phyloP scores from a whole-genome alignment of 805 yeast genomes.

The Monosporozyma unispora region DNA sequence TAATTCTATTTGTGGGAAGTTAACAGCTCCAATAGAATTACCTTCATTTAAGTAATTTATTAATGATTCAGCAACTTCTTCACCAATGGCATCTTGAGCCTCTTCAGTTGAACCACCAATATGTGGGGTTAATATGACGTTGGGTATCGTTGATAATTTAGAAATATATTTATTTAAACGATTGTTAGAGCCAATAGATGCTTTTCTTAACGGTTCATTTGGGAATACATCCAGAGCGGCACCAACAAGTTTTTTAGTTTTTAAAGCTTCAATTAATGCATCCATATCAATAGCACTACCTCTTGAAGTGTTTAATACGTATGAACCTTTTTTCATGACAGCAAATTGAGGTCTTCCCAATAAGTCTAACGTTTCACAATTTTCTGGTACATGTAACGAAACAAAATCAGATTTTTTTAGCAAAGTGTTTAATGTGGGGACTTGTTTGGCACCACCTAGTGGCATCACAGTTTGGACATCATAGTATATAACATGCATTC shows the following conservation, averaged over 20 bases:
- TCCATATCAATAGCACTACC: constrained; percentile 97
- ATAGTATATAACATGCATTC: constrained; percentile 91
- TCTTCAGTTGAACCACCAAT: constrained; percentile 99
- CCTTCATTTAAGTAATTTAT: constrained; percentile 94
- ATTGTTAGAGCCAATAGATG: constrained; percentile 65
- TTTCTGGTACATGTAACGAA: constrained; percentile 89
- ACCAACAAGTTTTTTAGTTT: constrained; percentile 90
- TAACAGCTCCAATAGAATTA: constrained; percentile 86
- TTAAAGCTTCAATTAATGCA: constrained; percentile 83
- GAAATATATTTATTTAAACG: constrained; percentile 74
- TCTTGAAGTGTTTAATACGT: constrained; percentile 90
- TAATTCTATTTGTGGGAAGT: constrained; percentile 95
- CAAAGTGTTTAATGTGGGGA: constrained; percentile 71
- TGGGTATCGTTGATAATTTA: constrained; percentile 72
- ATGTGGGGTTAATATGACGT: constrained; percentile 90
- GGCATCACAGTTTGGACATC: constrained; percentile 92
- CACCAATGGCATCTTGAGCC: constrained; percentile 95
- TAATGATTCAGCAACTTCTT: constrained; percentile 82
- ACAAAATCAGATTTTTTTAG: constrained; percentile 78
- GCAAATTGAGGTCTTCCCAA: constrained; percentile 85
- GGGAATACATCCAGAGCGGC: constrained; percentile 96
- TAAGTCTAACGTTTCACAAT: constrained; percentile 84
- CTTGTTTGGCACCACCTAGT: constrained; percentile 93
- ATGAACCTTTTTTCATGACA: constrained; percentile 93
- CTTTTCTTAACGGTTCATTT: constrained; percentile 94